Conservation (phyloP, 306 rosid genomes). For the Cyclanthera cordifolia region DNA sequence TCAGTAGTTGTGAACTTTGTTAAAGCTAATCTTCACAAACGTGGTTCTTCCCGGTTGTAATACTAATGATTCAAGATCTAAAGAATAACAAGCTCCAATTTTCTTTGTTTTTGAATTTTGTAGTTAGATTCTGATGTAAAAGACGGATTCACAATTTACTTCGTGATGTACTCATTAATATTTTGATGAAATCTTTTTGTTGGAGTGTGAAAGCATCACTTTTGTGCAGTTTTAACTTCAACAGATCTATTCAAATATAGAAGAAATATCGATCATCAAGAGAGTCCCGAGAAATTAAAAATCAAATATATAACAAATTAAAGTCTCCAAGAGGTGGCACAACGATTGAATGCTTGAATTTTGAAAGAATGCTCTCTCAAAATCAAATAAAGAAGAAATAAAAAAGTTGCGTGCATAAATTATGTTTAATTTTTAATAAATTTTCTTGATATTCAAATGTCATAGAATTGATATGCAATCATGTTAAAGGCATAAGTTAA, state of each 20-base stretch:
- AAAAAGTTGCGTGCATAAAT: too few species aligned
- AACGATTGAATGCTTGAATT: too few species aligned
- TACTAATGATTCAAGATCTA: not conserved
- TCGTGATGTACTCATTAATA: not conserved
- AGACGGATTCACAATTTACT: not conserved
- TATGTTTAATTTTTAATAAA: too few species aligned
- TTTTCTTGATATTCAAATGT: too few species aligned
- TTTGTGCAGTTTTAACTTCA: not conserved
- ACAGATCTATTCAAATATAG: not conserved
- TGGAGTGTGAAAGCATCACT: not conserved
- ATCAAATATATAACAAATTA: too few species aligned
- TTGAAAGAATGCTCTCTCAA: too few species aligned
- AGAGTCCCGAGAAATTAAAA: too few species aligned
- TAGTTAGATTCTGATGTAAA: not conserved
- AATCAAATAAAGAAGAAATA: too few species aligned
- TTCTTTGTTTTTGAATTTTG: not conserved
- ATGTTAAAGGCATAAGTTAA: too few species aligned
- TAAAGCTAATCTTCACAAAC: conserved; percentile 20
- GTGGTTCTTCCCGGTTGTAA: conserved; percentile 40
- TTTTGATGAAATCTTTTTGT: not conserved
- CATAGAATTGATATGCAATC: too few species aligned
- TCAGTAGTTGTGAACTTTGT: conserved; percentile 50
- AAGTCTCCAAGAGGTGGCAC: too few species aligned
- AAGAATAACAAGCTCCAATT: not conserved
- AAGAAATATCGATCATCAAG: not conserved